Evolutionary conservation across 371 early-diverging fungal species (phyloP).

Genomic region (Nematocida major): DNA sequence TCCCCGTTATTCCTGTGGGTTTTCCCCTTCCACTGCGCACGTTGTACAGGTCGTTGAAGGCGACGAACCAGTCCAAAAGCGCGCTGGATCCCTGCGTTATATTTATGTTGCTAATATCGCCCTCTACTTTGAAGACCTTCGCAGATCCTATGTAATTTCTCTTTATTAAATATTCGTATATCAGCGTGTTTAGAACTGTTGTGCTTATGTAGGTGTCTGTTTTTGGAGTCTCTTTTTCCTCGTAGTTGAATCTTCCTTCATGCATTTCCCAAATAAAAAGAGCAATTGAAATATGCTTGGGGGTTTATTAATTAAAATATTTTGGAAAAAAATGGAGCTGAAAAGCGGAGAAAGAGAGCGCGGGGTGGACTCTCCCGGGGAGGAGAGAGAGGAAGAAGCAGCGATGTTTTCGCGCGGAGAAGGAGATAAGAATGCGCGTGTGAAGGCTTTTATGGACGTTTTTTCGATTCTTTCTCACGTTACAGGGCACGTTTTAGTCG

Average conservation of each 20-base stretch:
- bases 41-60: conserved; percentile 61
- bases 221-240: conserved; percentile 10
- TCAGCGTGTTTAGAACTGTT: conserved; percentile 53
- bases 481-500: neutral
- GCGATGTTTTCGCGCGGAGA: neutral
- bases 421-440: neutral
- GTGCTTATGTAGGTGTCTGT: conserved; percentile 41
- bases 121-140: conserved; percentile 57
- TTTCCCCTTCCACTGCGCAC: conserved; percentile 57
- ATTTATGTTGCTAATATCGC: conserved; percentile 50
- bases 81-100: conserved; percentile 46
- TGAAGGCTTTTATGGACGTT: neutral
- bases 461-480: neutral
- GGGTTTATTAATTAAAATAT: conserved; percentile 4
- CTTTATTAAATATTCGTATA: conserved; percentile 63
- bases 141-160: conserved; percentile 58
- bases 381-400: neutral
- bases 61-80: conserved; percentile 62
- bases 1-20: conserved; percentile 5
- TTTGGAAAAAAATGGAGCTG: neutral
- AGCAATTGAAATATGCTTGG: conserved; percentile 10
- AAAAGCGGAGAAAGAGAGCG: neutral
- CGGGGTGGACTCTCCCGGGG: neutral
- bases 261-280: conserved; percentile 52
- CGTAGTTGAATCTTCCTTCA: conserved; percentile 40